phyloP scores from a whole-genome alignment of 1,284 basidiomycete species.

The Pyrrhoderma noxium region DNA sequence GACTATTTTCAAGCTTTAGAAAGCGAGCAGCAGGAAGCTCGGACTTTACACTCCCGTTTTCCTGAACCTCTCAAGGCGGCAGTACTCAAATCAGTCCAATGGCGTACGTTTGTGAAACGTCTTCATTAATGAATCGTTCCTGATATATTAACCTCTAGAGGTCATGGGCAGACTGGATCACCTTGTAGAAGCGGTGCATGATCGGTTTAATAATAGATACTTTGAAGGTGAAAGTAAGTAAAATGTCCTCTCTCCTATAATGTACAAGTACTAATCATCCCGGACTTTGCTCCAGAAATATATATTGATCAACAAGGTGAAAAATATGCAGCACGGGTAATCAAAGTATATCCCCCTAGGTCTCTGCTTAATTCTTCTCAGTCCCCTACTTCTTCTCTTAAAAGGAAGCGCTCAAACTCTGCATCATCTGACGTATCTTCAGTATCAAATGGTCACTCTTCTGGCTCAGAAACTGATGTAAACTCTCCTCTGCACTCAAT shows the following conservation, averaged over 20 bases:
- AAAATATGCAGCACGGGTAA: constrained; percentile 74
- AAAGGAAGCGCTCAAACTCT: constrained; percentile 17
- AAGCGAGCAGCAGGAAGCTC: constrained; percentile 85
- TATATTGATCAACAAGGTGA: constrained; percentile 78
- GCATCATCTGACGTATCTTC: constrained; percentile 25
- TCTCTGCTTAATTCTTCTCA: constrained; percentile 32
- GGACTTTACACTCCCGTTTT: constrained; percentile 84
- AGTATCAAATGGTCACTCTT: constrained; percentile 23
- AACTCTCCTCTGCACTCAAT: constrained; percentile 46
- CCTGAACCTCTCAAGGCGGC: constrained; percentile 89
- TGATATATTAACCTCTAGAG: constrained; percentile 45
- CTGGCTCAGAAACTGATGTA: constrained; percentile 15
- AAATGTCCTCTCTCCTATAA: constrained; percentile 15
- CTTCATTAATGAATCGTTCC: constrained; percentile 11
- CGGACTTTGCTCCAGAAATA: constrained; percentile 51
- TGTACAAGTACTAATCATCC: constrained; percentile 17
- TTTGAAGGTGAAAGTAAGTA: constrained; percentile 83
- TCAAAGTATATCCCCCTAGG: constrained; percentile 69
- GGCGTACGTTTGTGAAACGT: constrained; percentile 61
- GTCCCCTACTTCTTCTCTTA: constrained; percentile 20
- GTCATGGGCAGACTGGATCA: constrained; percentile 93
- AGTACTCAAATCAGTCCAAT: constrained; percentile 89
- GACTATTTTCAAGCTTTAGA: constrained; percentile 92
- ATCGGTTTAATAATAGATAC: constrained; percentile 93
- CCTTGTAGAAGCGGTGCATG: constrained; percentile 89